These are phyloP conservation scores for Mortierella sp. DNA, from an alignment of 371 early-diverging fungal genomes.

Conservation along the genomic window DNA sequence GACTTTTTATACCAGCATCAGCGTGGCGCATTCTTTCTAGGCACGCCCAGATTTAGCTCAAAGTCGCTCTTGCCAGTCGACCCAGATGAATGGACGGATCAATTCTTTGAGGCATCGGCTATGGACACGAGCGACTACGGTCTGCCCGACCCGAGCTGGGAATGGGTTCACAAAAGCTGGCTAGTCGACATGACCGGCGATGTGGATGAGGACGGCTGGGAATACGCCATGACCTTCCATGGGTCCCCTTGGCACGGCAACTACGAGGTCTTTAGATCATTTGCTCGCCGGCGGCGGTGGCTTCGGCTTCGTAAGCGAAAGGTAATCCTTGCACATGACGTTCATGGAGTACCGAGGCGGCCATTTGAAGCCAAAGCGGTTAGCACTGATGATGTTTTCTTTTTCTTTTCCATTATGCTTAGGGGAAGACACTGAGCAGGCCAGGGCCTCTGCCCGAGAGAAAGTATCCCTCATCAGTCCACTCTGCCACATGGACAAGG, in stretches of 20 bases:
- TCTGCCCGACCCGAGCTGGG: constrained; percentile 74
- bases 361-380: no score
- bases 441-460: constrained; percentile 23
- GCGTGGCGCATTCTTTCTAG: constrained; percentile 59
- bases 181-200: constrained; percentile 77
- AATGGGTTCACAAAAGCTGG: constrained; percentile 75
- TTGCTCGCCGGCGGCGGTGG: constrained; percentile 74
- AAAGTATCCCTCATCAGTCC: constrained; percentile 11
- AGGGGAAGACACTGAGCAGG: constrained; percentile 20
- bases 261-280: constrained; percentile 68
- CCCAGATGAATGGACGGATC: constrained; percentile 72
- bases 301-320: constrained; percentile 63
- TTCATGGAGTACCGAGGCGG: no score
- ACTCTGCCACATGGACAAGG: constrained; percentile 21
- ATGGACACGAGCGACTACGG: constrained; percentile 65
- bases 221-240: constrained; percentile 52
- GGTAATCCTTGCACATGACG: constrained; percentile 2
- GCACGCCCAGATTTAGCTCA: constrained; percentile 64
- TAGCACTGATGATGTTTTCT: not conserved
- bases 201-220: constrained; percentile 67
- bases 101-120: constrained; percentile 59
- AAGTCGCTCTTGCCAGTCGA: constrained; percentile 72
- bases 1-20: constrained; percentile 52
- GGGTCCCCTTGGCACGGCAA: constrained; percentile 50
- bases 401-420: not conserved